These are phyloP conservation scores for Botrytis fabae DNA, from an alignment of 2,329 filamentous ascomycete species.

Conservation along the genomic window DNA sequence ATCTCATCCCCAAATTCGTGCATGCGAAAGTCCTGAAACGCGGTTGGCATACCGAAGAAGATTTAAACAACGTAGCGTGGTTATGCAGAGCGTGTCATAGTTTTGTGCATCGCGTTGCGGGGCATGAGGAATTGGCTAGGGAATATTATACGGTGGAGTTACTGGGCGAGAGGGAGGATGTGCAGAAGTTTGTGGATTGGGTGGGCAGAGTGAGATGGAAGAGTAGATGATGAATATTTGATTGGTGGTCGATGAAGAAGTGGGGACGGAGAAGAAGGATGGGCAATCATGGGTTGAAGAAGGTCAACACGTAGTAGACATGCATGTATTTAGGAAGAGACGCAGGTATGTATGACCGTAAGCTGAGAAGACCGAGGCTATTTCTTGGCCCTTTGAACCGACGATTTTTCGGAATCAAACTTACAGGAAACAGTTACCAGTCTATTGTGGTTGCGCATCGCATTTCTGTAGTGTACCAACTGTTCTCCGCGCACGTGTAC, in stretches of 20 bases:
- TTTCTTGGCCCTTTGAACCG: fast-evolving
- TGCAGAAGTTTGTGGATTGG: constrained; percentile 71
- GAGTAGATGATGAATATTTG: neutral
- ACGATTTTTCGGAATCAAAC: neutral
- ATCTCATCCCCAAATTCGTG: constrained; percentile 76
- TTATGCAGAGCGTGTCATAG: constrained; percentile 81
- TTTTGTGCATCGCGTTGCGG: constrained; percentile 74
- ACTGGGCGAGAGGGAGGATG: constrained; percentile 69
- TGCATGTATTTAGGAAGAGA: neutral
- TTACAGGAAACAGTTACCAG: neutral
- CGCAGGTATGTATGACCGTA: neutral
- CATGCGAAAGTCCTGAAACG: constrained; percentile 75
- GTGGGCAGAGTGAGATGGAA: constrained; percentile 69
- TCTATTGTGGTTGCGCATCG: neutral
- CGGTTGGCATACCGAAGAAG: constrained; percentile 75
- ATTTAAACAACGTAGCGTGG: constrained; percentile 81
- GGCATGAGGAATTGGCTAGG: constrained; percentile 75
- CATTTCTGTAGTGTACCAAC: neutral
- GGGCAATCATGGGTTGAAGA: neutral
- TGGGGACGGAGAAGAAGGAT: neutral
- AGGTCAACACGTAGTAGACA: neutral
- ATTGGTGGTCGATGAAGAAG: neutral
- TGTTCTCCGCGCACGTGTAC: neutral
- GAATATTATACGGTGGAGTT: constrained; percentile 72
- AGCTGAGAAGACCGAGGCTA: neutral